A percentile compares a stretch with the other conserved stretches of the same genome.
Evolutionary conservation across 768 basidiomycete species (phyloP).

Genomic region (Pholiota microspora): DNA sequence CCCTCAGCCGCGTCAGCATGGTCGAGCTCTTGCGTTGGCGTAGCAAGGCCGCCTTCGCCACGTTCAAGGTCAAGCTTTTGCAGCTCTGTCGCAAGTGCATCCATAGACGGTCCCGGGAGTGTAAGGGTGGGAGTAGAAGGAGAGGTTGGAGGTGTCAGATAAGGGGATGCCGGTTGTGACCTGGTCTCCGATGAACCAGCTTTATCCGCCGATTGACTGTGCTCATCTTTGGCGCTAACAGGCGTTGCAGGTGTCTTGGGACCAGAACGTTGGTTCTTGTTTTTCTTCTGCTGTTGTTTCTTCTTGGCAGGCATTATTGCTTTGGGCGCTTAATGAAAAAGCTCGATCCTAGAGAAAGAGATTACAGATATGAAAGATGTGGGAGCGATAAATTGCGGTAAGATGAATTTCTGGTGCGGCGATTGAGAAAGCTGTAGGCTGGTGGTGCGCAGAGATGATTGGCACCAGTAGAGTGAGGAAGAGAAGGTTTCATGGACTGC

Average conservation of each 20-base stretch:
- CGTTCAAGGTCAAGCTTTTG: not conserved
- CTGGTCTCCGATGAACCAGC: slow-evolving; percentile 6
- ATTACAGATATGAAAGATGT: not conserved
- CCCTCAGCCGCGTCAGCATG: not conserved
- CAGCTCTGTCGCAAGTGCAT: not conserved
- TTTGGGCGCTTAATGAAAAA: not conserved
- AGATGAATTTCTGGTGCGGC: not conserved
- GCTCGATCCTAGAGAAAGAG: not conserved
- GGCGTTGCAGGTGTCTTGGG: slow-evolving; percentile 1
- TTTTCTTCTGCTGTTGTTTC: not conserved
- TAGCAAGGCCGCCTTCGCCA: not conserved
- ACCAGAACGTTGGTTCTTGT: not conserved
- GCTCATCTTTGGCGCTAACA: not conserved
- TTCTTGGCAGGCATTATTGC: not conserved
- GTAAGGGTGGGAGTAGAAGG: slow-evolving; percentile 12
- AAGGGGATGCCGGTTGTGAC: slow-evolving; percentile 13
- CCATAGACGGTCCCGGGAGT: slow-evolving; percentile 3
- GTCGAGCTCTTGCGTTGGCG: not conserved
- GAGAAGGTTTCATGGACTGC: slow-evolving; percentile 9
- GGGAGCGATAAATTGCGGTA: not conserved
- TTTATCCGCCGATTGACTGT: slow-evolving; percentile 2
- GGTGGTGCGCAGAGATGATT: not conserved
- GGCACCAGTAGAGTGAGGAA: slow-evolving; percentile 1
- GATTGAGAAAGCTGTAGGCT: not conserved
- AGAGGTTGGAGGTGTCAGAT: slow-evolving; percentile 21